These are phyloP conservation scores for Knufia fluminis DNA, from an alignment of 2,329 filamentous ascomycete genomes.

Conservation along the genomic window DNA sequence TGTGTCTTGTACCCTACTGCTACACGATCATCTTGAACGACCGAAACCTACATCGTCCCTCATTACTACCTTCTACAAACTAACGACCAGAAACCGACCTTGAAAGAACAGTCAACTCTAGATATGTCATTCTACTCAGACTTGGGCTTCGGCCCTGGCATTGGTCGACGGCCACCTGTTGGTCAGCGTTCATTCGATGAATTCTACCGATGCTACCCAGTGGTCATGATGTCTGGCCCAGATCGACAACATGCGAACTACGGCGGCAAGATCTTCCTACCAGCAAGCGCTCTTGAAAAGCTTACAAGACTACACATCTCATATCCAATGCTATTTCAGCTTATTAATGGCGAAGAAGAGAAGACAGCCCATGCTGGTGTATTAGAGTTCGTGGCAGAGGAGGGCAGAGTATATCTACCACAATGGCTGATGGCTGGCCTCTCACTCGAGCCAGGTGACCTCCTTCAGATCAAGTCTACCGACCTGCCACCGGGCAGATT, in stretches of 20 bases:
- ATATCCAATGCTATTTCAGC: conserved; percentile 94
- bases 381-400: conserved; percentile 92
- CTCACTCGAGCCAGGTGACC: conserved; percentile 78
- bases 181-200: conserved; percentile 78
- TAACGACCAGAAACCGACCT: too few relatives aligned
- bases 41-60: too few relatives aligned
- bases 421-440: conserved; percentile 97
- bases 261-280: conserved; percentile 94
- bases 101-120: background rate
- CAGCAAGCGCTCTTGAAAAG: conserved; percentile 93
- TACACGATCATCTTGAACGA: too few relatives aligned
- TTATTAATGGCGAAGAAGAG: conserved; percentile 75
- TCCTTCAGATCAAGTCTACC: conserved; percentile 90
- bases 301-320: conserved; percentile 92
- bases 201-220: conserved; percentile 94
- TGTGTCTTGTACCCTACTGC: too few relatives aligned
- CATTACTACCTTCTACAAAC: too few relatives aligned
- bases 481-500: conserved; percentile 81
- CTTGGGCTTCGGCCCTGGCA: conserved; percentile 39
- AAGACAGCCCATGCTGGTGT: conserved; percentile 88
- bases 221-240: conserved; percentile 84
- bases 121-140: conserved; percentile 22
- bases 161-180: conserved; percentile 38
- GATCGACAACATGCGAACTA: conserved; percentile 87
- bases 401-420: conserved; percentile 90